Base-by-base conservation (phyloP, 345 rosid genomes). In the Rubroshorea leprosula region DNA sequence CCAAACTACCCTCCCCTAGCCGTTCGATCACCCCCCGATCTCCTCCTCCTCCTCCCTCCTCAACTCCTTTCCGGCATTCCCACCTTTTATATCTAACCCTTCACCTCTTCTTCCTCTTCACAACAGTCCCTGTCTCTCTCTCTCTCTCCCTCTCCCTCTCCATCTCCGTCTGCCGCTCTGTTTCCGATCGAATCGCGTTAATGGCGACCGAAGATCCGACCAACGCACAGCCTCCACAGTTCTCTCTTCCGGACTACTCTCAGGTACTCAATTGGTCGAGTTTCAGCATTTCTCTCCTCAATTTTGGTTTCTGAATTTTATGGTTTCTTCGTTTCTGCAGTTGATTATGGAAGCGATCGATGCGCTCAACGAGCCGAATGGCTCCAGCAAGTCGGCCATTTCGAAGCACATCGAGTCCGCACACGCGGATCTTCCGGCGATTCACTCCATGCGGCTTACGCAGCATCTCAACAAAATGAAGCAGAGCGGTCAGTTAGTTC, bases 321-420 rank as follows among this genome's bases (percentile, higher is more conserved):
- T 18, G 46, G 24, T 21, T 44, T 12, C 17, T 51, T 29, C n/a
- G 8, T 29, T 23, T 51, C 27, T 57, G 15, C 18, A 87, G 96
- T 72, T 89, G 90, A 86, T 89, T 22, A 63, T 82, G 71, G 83
- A 72, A 17, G 94, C 96, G 23, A 77, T 86, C 13, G 91, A 82
- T 58, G 78, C 80, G 0, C 41, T 74, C 46, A 55, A 71, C 60
- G 91, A 82, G 50, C 27, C 55, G 48, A 54, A 60, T 22, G 91
- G 94, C 8, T 74, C 80, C 29, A 82, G 60, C 72, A 83, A 83
- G 70, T 55, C 89, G 60, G 72, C 76, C 38, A 86, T 89, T 49
- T 64, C 77, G 14, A 70, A 56, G 56, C 71, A 83, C 64, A 86
- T 89, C 24, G 96, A 82, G 72, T 51, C 81, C 14, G 44, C 69